Base-by-base conservation (phyloP, 345 rosid species). In the Conringia planisiliqua region DNA sequence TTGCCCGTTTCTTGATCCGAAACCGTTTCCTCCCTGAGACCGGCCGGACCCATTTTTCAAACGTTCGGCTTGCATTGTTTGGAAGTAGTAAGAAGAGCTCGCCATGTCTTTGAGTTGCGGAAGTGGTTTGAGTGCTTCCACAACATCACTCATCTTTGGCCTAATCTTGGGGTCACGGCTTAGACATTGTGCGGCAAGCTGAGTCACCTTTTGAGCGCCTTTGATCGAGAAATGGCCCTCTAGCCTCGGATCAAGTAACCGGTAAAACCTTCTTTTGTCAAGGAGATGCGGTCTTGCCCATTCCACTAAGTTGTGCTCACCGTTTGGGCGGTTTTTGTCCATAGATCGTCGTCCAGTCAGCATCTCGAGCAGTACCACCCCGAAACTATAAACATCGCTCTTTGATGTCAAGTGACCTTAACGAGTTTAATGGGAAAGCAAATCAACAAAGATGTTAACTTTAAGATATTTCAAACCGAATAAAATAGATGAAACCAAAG, bases 311-410 rank as follows among this genome's bases (percentile, higher is more conserved):
- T 90, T 90, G 65, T 90, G 92, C 47, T 90, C 92, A 22, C 92
- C 92, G 24, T 86, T 88, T 1, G 93, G 96, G 29, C 96, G 80
- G 78, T 79, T 88, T 79, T 90, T 90, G 74, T 90, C 96, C 92
- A 90, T 90, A 24, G 96, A 88, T 68, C 93, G 64, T 69, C 96
- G 80, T 46, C 96, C 96, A 7, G 87, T 88, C 32, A 90, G 71
- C 89, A 90, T 86, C 83, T 90, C 96, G 2, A 90, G 90, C 38
- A 90, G 80, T 74, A 90, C 96, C 33, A 90, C 96, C 27, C 96
- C 96, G 18, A 90, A 90, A 75, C 96, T 90, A 86, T 88, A 90
- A 3, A 90, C 96, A 17, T 90, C 96, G 68, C 96, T 90, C 82
- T 79, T 88, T 50, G 96, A 88, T 66, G 96, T 90, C 67, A 90